Conservation (phyloP, 169 alveolate species). For the Plasmodium gaboni region DNA sequence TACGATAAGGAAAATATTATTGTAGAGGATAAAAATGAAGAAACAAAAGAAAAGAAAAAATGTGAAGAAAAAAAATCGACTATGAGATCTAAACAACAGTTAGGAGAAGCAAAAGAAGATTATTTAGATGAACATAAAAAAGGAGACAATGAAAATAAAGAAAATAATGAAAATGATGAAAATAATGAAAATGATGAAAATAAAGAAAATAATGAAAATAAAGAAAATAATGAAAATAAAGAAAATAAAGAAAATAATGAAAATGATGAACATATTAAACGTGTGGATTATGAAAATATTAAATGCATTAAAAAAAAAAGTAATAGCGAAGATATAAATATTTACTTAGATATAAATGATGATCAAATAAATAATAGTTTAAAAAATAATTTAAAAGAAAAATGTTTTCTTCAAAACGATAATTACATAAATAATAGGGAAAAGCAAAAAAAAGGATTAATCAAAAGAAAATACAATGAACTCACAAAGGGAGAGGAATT, state of each 20-base stretch:
- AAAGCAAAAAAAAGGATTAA: background rate
- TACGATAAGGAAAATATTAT: conserved; percentile 44
- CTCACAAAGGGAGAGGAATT: background rate
- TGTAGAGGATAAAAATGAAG: background rate
- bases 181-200: background rate
- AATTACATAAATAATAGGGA: background rate
- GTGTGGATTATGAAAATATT: background rate
- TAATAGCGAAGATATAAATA: background rate
- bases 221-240: background rate
- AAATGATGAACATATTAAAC: background rate
- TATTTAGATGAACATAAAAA: background rate
- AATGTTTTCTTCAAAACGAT: background rate
- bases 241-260: background rate
- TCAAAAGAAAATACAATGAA: conserved; percentile 26
- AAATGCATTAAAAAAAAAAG: background rate
- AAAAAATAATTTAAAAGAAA: too few relatives aligned
- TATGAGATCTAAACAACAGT: background rate
- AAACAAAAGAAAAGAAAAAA: background rate
- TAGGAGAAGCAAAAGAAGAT: background rate
- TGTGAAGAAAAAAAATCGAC: background rate
- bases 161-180: background rate
- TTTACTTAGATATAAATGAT: background rate
- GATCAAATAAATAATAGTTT: too few relatives aligned
- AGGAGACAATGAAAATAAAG: background rate
- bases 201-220: background rate